Base-by-base conservation (phyloP, 805 yeast species). In the Pichia sporocuriosa region DNA sequence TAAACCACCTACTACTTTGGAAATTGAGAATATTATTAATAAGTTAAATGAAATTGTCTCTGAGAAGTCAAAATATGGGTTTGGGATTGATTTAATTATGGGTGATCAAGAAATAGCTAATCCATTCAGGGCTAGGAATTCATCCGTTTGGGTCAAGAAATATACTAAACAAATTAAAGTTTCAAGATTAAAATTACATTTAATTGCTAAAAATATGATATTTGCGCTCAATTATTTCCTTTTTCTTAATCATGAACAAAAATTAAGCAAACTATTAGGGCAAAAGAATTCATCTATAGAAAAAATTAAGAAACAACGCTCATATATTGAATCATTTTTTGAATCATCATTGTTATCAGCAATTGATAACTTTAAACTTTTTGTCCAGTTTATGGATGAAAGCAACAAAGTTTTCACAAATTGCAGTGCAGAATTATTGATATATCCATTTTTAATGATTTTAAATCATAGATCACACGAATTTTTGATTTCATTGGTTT, bases 381-480 rank as follows among this genome's bases (percentile, higher is more conserved):
- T 65, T 44, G 48, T 57, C 13, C 62, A 59, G 44, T 50, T 60
- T 16, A 54, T 55, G 42, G 66, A 62, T 31, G 56, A 55, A 25
- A 46, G 53, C 2, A 51, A 51, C 25, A 39, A 47, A 12, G 40
- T 53, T 6, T 62, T 57, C 43, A 58, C 65, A 2, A 53, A 58
- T 38, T 63, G 68, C 21, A 68, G 70, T 21, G 63, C 72, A 6
- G 78, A 75, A 46, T 61, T 75, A 42, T 55, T 73, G 7, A 47
- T 73, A 12, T 64, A 72, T 20, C 81, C 80, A 11, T 66, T 65
- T 47, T 61, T 76, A 52, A 54, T 76, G 52, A 68, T 74, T 38
- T 62, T 72, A 29, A 77, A 78, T 44, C 79, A 75, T 48, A 63
- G 81, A 48, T 70, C 80, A 5, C 66, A 73, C 52, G 79, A 75